These are phyloP conservation scores for Abortiporus biennis DNA, from an alignment of 1,284 basidiomycete species.

Conservation along the genomic window DNA sequence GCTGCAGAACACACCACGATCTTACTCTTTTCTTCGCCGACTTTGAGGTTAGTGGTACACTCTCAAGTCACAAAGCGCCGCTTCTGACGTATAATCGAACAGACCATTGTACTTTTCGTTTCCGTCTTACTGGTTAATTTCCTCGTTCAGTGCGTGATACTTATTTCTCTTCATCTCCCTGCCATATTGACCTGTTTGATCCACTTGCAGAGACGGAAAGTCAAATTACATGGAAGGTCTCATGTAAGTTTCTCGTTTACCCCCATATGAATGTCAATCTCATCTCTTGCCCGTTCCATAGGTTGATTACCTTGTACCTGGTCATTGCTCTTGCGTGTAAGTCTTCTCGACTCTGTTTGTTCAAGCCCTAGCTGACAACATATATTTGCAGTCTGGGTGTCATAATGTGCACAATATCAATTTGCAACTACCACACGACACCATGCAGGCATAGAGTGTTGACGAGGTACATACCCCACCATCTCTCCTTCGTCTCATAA, in stretches of 20 bases:
- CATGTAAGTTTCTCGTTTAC: slow-evolving; percentile 63
- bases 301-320: slow-evolving; percentile 25
- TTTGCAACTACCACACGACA: too few relatives aligned
- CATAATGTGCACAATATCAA: too few relatives aligned
- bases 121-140: slow-evolving; percentile 82
- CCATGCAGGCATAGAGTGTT: too few relatives aligned
- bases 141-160: slow-evolving; percentile 56
- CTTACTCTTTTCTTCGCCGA: slow-evolving; percentile 82
- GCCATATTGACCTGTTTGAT: slow-evolving; percentile 1
- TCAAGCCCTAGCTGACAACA: slow-evolving; percentile 2
- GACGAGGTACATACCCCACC: too few relatives aligned
- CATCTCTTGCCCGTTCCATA: slow-evolving; percentile 1
- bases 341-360: slow-evolving; percentile 6
- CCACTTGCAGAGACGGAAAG: slow-evolving; percentile 57
- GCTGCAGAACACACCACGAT: slow-evolving; percentile 59
- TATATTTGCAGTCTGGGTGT: slow-evolving; percentile 23
- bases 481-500: too few relatives aligned
- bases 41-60: slow-evolving; percentile 50
- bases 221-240: slow-evolving; percentile 87
- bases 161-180: neutral
- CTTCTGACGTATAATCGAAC: slow-evolving; percentile 18
- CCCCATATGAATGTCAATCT: slow-evolving; percentile 45
- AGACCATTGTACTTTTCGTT: slow-evolving; percentile 82
- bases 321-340: slow-evolving; percentile 26
- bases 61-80: too few relatives aligned